phyloP scores from a whole-genome alignment of 2,329 filamentous ascomycete genomes.

The Xylaria sp. region DNA sequence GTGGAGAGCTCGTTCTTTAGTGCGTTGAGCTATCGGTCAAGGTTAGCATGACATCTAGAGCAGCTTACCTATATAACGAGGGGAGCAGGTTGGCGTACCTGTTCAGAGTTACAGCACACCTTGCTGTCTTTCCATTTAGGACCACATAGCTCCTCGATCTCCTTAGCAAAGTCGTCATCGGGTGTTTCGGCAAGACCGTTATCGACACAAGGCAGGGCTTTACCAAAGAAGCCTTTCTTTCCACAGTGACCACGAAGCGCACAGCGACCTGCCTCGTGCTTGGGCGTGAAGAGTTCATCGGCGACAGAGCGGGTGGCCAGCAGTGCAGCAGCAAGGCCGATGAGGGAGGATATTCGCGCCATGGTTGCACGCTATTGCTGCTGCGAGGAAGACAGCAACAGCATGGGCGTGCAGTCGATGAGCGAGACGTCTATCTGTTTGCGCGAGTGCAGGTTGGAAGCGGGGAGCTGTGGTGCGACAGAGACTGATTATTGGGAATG shows the following conservation, averaged over 20 bases:
- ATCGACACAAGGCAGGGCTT: constrained; percentile 90
- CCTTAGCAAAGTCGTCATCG: constrained; percentile 74
- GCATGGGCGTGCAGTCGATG: constrained; percentile 35
- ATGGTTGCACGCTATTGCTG: constrained; percentile 48
- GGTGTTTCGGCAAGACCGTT: constrained; percentile 84
- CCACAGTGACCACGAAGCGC: constrained; percentile 93
- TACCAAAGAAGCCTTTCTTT: constrained; percentile 88
- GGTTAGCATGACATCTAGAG: constrained; percentile 31
- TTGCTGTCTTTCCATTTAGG: constrained; percentile 84
- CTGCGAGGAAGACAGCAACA: constrained; percentile 26
- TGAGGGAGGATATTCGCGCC: constrained; percentile 52
- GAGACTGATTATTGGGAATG: constrained; percentile 9
- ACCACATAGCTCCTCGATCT: constrained; percentile 87
- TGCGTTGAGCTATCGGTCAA: constrained; percentile 70
- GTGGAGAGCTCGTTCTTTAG: constrained; percentile 87
- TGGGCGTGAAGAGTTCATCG: constrained; percentile 59
- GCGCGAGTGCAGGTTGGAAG: background rate
- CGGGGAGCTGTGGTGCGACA: background rate
- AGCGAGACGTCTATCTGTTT: constrained; percentile 19
- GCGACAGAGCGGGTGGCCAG: constrained; percentile 48
- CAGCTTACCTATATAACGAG: constrained; percentile 2
- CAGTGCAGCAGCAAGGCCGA: constrained; percentile 49
- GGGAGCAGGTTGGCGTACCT: constrained; percentile 61
- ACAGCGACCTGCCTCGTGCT: constrained; percentile 88
- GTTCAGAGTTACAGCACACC: constrained; percentile 85